Conservation (phyloP, 225 moss, liverwort and hornwort species). For the Antitrichia curtipendula region DNA sequence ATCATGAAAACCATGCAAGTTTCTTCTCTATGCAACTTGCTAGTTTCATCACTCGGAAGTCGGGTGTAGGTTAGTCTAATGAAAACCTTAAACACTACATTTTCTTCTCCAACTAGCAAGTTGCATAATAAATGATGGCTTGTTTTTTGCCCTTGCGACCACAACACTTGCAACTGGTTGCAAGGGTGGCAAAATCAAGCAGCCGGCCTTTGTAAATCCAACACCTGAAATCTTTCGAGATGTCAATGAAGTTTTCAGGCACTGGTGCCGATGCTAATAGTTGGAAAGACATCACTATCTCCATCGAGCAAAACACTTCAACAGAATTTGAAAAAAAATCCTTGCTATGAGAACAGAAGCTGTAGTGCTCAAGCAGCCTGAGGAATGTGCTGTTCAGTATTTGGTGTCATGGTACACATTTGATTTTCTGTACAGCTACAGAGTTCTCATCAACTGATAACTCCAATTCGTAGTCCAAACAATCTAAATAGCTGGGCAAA, state of each 20-base stretch:
- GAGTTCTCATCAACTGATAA: neutral
- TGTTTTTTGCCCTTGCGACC: neutral
- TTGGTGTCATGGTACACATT: neutral
- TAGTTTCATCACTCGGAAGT: no score
- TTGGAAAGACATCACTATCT: no score
- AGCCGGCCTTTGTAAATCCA: neutral
- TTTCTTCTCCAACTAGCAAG: neutral
- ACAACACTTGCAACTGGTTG: neutral
- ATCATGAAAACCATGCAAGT: neutral
- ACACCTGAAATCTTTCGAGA: neutral
- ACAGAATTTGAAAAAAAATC: neutral
- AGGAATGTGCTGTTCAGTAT: neutral
- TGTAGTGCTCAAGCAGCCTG: neutral
- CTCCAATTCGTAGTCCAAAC: neutral
- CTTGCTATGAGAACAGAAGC: neutral
- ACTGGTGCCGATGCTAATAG: neutral
- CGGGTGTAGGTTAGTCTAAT: no score
- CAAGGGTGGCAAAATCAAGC: neutral
- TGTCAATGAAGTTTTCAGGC: neutral
- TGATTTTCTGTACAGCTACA: neutral
- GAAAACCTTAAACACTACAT: neutral
- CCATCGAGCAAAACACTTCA: neutral
- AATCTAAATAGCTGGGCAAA: neutral
- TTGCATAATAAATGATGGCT: neutral
- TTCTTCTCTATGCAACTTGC: no score